Base-by-base conservation (phyloP, 2,329 filamentous ascomycete genomes). In the Aspergillus sp. region DNA sequence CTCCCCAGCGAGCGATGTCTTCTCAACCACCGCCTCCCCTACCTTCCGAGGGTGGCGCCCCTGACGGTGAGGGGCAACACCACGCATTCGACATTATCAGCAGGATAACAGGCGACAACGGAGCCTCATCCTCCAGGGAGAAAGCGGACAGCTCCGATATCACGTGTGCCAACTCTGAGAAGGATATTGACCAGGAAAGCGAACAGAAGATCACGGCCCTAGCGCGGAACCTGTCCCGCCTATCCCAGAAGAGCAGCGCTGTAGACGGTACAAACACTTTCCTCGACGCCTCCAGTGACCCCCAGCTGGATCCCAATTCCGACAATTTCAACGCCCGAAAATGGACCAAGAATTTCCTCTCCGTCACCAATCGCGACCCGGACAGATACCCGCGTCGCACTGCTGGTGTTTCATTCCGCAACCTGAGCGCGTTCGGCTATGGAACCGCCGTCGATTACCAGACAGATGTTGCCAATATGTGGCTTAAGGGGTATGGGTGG, bases 351-450 rank as follows among this genome's bases (percentile, higher is more conserved):
- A 77, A 77, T 7, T 63, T 75, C 44, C 59, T 77, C 43, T 66
- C 68, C 21, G 60, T 75, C 31, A 67, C 62, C 6, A 64, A 64
- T n/a, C 59, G 65, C n/a, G 70, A 75, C 51, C 66, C 69, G 3
- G 67, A 67, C 19, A 67, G 65, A 3, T 73, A 69, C 52, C 71
- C 69, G 14, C 67, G 67, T 64, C 33, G 74, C 17, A 72, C 68
- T 2, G 69, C 72, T 1, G 78, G 77, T 3, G 68, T 80, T 11
- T 74, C 75, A 0, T 80, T 80, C 60, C 73, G 72, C 35, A 73
- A 79, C 31, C 66, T 81, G 31, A 75, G 72, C 49, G 78, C 76
- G 4, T 79, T 74, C 55, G 79, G 79, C 0, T 76, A 75, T 60
- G 70, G 77, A 33, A 70, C 70, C 6, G 71, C 75, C 15, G 74